Percentiles rank a stretch among this genome's conserved stretches.
Conservation (phyloP, 2,329 filamentous ascomycete species). For the Taxawa tesnikishii region DNA sequence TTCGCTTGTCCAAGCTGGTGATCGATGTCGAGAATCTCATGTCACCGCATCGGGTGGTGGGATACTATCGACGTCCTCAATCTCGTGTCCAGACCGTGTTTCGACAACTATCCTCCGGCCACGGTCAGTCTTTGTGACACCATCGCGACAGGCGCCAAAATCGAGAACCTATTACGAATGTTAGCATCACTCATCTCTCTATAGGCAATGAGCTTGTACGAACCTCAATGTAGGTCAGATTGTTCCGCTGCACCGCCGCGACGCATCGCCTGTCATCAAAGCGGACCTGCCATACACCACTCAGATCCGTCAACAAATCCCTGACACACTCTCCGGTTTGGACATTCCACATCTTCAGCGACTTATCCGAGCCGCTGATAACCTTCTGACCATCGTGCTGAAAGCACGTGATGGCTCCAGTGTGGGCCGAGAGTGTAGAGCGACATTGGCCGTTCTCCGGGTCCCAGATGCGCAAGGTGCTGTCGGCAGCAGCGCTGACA, state of each 20-base stretch:
- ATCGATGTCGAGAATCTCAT: too few relatives aligned
- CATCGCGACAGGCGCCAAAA: conserved; percentile 88
- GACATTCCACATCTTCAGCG: conserved; percentile 97
- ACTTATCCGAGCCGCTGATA: conserved; percentile 89
- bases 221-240: conserved; percentile 91
- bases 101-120: conserved; percentile 60
- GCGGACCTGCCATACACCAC: conserved; percentile 97
- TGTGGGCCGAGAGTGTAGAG: conserved; percentile 82
- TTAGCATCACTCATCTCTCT: conserved; percentile 18
- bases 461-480: conserved; percentile 92
- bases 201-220: conserved; percentile 19
- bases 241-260: conserved; percentile 86
- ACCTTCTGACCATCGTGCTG: conserved; percentile 96
- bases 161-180: conserved; percentile 64
- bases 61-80: conserved; percentile 17
- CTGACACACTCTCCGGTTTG: conserved; percentile 83
- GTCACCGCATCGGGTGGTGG: too few relatives aligned
- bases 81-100: conserved; percentile 18
- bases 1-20: too few relatives aligned
- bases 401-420: conserved; percentile 95
- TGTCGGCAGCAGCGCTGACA: conserved; percentile 90
- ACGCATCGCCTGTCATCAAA: conserved; percentile 94
- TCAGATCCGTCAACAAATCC: conserved; percentile 83
- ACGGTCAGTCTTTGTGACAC: conserved; percentile 62
- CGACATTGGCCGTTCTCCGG: conserved; percentile 85